Base-by-base conservation (phyloP, 1,284 basidiomycete genomes). In the Clitocybe nebularis region DNA sequence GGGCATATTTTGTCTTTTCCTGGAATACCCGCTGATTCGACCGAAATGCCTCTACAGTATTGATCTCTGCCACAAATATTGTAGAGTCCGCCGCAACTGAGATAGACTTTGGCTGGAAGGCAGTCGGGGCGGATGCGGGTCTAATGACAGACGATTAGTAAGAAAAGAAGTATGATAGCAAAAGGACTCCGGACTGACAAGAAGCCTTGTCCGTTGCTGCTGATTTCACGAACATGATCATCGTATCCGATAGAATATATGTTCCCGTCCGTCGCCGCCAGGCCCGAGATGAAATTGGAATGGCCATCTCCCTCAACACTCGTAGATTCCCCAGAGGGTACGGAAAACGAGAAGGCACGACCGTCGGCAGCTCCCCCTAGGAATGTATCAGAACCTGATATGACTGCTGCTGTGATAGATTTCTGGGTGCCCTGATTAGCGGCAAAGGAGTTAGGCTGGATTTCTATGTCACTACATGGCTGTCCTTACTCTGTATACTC, bases 301-400 rank as follows among this genome's bases (percentile, higher is more conserved):
- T 94, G 92, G 0, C 83, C 79, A 0, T 74, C 64, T 2, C 92
- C 92, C 20, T 64, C 57, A 0, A 93, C 60, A 14, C 67, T 61
- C 6, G 62, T 60, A 17, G 80, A 79, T 44, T 69, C 68, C 20
- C 62, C 64, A 17, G 63, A 59, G 1, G 69, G 59, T 1, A 67
- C 63, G 2, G 77, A 68, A 58, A 87, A 89, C 1, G 80, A 74
- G 43, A 89, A 73, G 2, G 89, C 68, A 5, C 87, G 78, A 0
- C 94, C 94, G 52, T 94, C 90, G 14, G 89, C 88, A 0, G 87
- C 84, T 9, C 92, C 92, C 0, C 81, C 76, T 48, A 91, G 69
- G 71, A 95, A 91, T 0, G 89, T 92, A 14, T 57, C 62, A 13
- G 67, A 60, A 3, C 66, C 59, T 0, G 66, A 54, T 1, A 81